These are phyloP conservation scores for Ceratobasidium papillatum DNA, from an alignment of 1,284 basidiomycete species.

Conservation along the genomic window DNA sequence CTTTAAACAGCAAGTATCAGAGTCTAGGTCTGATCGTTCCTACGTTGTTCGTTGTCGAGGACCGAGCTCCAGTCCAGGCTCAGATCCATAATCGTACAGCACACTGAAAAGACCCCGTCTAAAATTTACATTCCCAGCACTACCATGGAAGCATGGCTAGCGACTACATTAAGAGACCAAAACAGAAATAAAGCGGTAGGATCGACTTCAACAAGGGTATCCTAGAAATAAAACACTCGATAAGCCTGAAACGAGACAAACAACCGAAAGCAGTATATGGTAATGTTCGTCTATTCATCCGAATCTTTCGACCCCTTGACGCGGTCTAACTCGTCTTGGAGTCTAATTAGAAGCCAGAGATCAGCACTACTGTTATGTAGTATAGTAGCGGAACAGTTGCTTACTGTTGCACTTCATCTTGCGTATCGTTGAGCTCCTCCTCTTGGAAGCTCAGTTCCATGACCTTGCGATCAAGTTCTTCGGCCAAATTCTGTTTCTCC, in stretches of 20 bases:
- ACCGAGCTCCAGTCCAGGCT: not conserved
- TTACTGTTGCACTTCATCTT: constrained; percentile 79
- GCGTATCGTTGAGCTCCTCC: constrained; percentile 75
- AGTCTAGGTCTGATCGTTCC: not conserved
- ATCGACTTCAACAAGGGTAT: constrained; percentile 8
- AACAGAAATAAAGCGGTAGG: not conserved
- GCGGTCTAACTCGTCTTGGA: constrained; percentile 37
- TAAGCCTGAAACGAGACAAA: not conserved
- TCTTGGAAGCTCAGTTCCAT: constrained; percentile 83
- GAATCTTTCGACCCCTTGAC: constrained; percentile 15
- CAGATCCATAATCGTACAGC: not conserved
- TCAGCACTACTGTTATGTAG: not conserved
- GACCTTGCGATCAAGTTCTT: constrained; percentile 69
- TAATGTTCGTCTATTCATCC: not conserved
- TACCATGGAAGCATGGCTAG: constrained; percentile 5
- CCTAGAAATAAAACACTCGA: constrained; percentile 14
- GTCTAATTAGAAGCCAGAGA: not conserved
- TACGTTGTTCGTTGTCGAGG: not conserved
- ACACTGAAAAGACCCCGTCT: not conserved
- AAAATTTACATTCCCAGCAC: constrained; percentile 37
- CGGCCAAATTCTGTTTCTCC: constrained; percentile 65
- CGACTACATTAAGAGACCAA: constrained; percentile 21
- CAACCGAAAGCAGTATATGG: not conserved
- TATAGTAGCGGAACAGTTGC: constrained; percentile 50
- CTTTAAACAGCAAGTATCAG: not conserved